phyloP scores from a whole-genome alignment of 768 basidiomycete genomes.

The Tylopilus intermedius region DNA sequence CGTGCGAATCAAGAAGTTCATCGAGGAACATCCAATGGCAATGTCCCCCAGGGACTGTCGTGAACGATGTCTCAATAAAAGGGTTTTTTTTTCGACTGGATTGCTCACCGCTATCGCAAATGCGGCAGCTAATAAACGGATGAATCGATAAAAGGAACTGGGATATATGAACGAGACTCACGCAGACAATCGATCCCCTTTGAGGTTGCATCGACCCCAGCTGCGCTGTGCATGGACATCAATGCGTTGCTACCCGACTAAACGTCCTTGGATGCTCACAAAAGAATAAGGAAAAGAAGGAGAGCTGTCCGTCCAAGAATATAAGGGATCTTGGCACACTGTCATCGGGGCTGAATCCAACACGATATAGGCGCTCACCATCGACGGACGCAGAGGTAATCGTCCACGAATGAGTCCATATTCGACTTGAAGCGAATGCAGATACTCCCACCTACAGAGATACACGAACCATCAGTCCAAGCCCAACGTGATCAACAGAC shows the following conservation, averaged over 20 bases:
- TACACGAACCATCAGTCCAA: background rate
- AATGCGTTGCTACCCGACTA: background rate
- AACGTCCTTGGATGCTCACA: slow-evolving; percentile 6
- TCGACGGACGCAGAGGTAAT: slow-evolving; percentile 11
- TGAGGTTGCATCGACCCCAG: background rate
- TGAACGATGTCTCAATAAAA: background rate
- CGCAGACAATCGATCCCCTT: background rate
- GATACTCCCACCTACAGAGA: background rate
- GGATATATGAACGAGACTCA: slow-evolving; percentile 10
- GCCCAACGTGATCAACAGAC: background rate
- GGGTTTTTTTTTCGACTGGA: too few relatives aligned
- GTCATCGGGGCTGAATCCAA: background rate
- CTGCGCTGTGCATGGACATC: slow-evolving; percentile 1
- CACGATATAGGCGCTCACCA: slow-evolving; percentile 15
- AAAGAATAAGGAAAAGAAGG: slow-evolving; percentile 6
- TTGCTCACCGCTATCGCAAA: slow-evolving; percentile 5
- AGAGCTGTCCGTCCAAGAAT: slow-evolving; percentile 13
- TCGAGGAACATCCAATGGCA: slow-evolving; percentile 18
- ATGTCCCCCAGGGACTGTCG: slow-evolving; percentile 3
- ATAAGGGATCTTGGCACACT: slow-evolving; percentile 17
- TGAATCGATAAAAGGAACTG: background rate
- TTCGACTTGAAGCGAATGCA: slow-evolving; percentile 15
- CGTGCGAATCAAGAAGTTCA: slow-evolving; percentile 23
- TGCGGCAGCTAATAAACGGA: slow-evolving; percentile 1
- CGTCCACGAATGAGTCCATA: slow-evolving; percentile 10